Percentiles rank a stretch among this genome's conserved stretches.
Conservation (phyloP, 768 basidiomycete genomes). For the Collybiopsis luxurians region DNA sequence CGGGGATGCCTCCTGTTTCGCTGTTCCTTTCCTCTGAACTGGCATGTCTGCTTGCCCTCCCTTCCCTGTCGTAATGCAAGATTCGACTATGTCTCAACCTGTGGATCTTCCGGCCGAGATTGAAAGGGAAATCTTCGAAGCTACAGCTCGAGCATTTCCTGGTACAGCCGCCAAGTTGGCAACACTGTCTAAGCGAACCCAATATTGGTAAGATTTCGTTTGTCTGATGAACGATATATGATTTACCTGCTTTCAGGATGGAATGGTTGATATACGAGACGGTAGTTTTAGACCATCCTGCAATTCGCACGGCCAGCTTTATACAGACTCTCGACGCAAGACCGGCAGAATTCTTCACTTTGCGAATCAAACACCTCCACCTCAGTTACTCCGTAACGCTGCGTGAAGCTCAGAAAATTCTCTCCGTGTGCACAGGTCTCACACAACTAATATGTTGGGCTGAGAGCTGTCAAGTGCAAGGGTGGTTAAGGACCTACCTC, state of each 20-base stretch:
- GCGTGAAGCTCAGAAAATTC: constrained; percentile 16
- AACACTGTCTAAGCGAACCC: constrained; percentile 19
- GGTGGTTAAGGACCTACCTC: constrained; percentile 6
- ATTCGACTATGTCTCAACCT: too few relatives aligned
- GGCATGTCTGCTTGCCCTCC: not conserved
- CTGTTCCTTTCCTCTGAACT: not conserved
- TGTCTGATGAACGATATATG: constrained; percentile 13
- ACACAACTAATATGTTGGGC: constrained; percentile 26
- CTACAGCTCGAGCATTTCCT: constrained; percentile 23
- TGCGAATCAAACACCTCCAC: constrained; percentile 24
- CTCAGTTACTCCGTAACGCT: constrained; percentile 20
- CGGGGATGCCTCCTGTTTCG: not conserved
- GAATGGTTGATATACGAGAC: constrained; percentile 31
- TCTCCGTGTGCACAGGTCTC: constrained; percentile 23
- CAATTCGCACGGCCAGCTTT: constrained; percentile 19
- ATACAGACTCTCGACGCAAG: constrained; percentile 25
- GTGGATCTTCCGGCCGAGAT: constrained; percentile 29
- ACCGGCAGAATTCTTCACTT: constrained; percentile 25
- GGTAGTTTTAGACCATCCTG: constrained; percentile 22
- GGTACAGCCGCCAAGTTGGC: constrained; percentile 23
- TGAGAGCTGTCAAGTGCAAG: constrained; percentile 5
- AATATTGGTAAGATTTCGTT: constrained; percentile 14
- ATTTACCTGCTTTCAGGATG: constrained; percentile 26
- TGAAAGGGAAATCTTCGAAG: constrained; percentile 31
- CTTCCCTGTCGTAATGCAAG: too few relatives aligned